Base-by-base conservation (phyloP, 805 yeast species). In the Jamesozyma hellenica region DNA sequence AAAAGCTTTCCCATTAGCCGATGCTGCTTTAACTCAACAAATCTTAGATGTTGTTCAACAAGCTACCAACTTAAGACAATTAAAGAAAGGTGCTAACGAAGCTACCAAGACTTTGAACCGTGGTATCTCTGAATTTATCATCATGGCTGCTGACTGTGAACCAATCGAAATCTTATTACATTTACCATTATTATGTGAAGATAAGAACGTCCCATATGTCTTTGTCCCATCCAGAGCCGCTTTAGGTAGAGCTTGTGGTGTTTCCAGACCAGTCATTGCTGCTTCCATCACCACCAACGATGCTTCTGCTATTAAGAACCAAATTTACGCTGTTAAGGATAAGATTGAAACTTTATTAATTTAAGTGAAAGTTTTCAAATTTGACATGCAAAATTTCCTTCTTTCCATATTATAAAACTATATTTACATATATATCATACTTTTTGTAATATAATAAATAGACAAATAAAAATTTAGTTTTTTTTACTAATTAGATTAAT, bases 211-310 rank as follows among this genome's bases (percentile, higher is more conserved):
- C 53, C 96, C 98, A 49, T 92, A 92, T 74, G 97, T 92, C 50
- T 92, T 92, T 55, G 97, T 92, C 52, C 96, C 99, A 53, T 87
- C 96, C 56, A 90, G 92, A 77, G 79, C 92, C 61, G 98, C 98
- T 49, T 75, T 92, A 58, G 99, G 99, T 67, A 85, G 99, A 75
- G 97, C 98, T 59, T 92, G 98, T 74, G 99, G 99, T 72, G 98
- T 92, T 49, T 86, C 97, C 42, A 84, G 99, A 77, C 96, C 97
- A 52, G 99, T 92, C 45, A 90, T 92, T 65, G 95, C 98, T 63
- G 96, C 96, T 50, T 82, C 95, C 48, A 92, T 92, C 64, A 92
- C 99, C 65, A 79, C 97, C 53, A 92, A 92, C 72, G 99, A 92
- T 63, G 95, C 96, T 59, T 87, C 96, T 56, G 83, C 95, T 60